phyloP scores from a whole-genome alignment of 345 rosid genomes.

The Brassica rapa region DNA sequence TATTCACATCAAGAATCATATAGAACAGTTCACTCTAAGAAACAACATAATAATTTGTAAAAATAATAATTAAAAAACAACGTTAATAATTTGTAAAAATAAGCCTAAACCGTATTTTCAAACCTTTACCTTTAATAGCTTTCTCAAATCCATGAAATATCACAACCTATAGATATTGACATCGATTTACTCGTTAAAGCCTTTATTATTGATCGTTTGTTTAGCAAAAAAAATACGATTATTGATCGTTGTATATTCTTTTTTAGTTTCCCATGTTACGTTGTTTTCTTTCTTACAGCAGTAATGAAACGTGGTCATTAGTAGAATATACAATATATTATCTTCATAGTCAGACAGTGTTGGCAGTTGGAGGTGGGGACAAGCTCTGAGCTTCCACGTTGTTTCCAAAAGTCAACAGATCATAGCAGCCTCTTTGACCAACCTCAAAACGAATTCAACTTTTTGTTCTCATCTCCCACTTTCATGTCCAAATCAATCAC shows the following conservation, averaged over 20 bases:
- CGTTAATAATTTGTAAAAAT: not conserved
- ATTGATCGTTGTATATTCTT: not conserved
- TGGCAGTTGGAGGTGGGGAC: not conserved
- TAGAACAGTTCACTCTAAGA: not conserved
- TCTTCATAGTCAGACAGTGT: not conserved
- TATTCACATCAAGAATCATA: slow-evolving; percentile 7
- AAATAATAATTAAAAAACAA: slow-evolving; percentile 7
- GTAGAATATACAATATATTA: not conserved
- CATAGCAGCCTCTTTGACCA: slow-evolving; percentile 39
- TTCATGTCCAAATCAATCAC: slow-evolving; percentile 21
- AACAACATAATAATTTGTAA: not conserved
- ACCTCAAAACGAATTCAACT: slow-evolving; percentile 13
- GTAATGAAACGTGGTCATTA: not conserved
- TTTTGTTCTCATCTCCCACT: slow-evolving; percentile 27
- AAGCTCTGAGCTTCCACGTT: slow-evolving; percentile 23
- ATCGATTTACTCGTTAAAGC: slow-evolving; percentile 69
- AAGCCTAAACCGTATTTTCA: slow-evolving; percentile 48
- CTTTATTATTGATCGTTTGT: slow-evolving; percentile 35
- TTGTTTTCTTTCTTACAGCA: not conserved
- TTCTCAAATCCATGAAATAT: slow-evolving; percentile 67
- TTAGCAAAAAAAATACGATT: not conserved
- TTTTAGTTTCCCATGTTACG: not conserved
- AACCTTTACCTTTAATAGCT: slow-evolving; percentile 69
- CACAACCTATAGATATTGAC: slow-evolving; percentile 51
- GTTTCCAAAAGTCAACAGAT: slow-evolving; percentile 26